Base-by-base conservation (phyloP, 495 filamentous ascomycete species). In the Podospora tetraspora region DNA sequence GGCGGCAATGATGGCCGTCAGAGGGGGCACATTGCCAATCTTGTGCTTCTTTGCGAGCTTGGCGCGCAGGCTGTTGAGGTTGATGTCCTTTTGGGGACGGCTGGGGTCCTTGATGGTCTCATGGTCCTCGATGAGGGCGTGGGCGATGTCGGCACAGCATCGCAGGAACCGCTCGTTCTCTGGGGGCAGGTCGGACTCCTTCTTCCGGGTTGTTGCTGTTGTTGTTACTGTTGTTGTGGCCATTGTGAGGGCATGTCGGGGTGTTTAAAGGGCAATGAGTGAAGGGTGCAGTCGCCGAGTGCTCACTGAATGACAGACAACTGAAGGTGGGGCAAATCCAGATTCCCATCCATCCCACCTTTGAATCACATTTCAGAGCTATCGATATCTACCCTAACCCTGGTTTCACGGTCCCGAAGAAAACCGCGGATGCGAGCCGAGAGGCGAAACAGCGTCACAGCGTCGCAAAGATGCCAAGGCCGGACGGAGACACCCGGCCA, bases 1-100 rank as follows among this genome's bases (percentile, higher is more conserved):
- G 19, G 95, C 95, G 27, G 95, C 93, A 72, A 99, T 97, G 75
- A 99, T 99, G 68, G 95, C 94, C 25, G 93, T 97, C 66, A 99
- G 83, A 32, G 95, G 93, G 24, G 95, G 95, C 68, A 95, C 91
- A 74, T 84, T 90, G 73, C 85, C 88, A 68, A 99, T 81, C 72
- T 85, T 88, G 81, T 97, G 92, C 81, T 97, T 97, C 81, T 93
- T 96, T 12, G 95, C 87, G 66, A 97, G 87, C 76, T 94, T 93
- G 68, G 91, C 87, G 63, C 95, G 90, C 66, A 99, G 80, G 66
- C 85, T 86, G 79, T 99, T 99, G 72, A 99, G 88, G 77, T 98
- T 99, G 78, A 97, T 85, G 77, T 98, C 93, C 75, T 88, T 91
- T 76, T 86, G 89, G 3, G 88, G 88, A 70, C 86, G 88, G 34